phyloP scores from a whole-genome alignment of 1,139 yeast genomes.

The Kodamaea fungicola region DNA sequence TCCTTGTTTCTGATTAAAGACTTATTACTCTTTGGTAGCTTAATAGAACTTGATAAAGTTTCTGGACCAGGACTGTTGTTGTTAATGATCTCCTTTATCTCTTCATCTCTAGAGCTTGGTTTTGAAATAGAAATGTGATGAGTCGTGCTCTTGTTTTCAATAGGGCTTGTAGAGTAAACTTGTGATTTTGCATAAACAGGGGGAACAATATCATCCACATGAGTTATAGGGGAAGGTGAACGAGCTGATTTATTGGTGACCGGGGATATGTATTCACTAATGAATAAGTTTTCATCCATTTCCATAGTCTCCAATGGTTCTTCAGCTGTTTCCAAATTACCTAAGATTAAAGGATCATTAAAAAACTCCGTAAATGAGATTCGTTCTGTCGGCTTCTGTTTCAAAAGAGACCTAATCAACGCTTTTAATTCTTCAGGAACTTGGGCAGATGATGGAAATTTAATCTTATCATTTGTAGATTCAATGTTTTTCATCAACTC shows the following conservation, averaged over 20 bases:
- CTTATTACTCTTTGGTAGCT: constrained; percentile 10
- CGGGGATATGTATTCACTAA: constrained; percentile 69
- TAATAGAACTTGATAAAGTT: constrained; percentile 22
- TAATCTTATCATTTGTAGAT: constrained; percentile 69
- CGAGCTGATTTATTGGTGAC: constrained; percentile 12
- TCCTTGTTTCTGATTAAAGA: constrained; percentile 24
- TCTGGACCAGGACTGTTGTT: constrained; percentile 45
- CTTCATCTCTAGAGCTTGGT: constrained; percentile 35
- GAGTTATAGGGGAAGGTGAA: constrained; percentile 11
- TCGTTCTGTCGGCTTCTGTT: constrained; percentile 82
- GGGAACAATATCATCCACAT: constrained; percentile 3
- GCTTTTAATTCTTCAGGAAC: constrained; percentile 63
- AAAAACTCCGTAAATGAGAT: constrained; percentile 87
- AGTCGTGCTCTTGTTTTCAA: constrained; percentile 1
- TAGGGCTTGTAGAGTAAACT: neutral
- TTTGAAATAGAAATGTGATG: constrained; percentile 4
- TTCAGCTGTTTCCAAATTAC: constrained; percentile 46
- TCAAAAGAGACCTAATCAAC: constrained; percentile 70
- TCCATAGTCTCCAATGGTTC: constrained; percentile 65
- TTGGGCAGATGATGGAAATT: constrained; percentile 63
- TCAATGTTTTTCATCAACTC: constrained; percentile 85
- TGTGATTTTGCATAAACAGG: constrained; percentile 3
- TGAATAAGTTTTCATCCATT: constrained; percentile 74
- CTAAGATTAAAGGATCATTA: constrained; percentile 51
- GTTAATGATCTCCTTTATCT: constrained; percentile 41